Conservation (phyloP, 2,329 filamentous ascomycete species). For the Drechslerella dactyloides region DNA sequence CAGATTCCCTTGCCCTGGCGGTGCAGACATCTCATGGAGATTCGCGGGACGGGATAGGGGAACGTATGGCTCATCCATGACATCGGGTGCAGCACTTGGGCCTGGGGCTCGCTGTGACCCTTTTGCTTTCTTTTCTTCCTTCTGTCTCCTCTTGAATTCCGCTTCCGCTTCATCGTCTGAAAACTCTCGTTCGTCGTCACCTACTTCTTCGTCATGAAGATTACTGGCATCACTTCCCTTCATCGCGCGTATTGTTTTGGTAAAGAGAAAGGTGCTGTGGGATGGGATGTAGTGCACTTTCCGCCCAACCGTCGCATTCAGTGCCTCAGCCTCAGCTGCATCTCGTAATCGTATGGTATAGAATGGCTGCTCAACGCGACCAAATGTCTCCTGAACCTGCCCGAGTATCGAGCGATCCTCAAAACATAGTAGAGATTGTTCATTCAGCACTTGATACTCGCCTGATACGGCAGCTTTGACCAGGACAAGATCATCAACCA, state of each 20-base stretch:
- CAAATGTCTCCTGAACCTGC: constrained; percentile 82
- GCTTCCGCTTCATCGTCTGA: constrained; percentile 95
- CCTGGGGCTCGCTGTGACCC: constrained; percentile 56
- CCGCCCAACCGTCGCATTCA: constrained; percentile 72
- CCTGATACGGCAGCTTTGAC: constrained; percentile 79
- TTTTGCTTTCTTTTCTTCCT: constrained; percentile 63
- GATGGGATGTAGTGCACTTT: constrained; percentile 79
- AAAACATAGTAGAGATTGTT: constrained; percentile 80
- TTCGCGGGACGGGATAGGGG: constrained; percentile 72
- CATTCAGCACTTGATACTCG: constrained; percentile 83
- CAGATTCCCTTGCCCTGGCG: constrained; percentile 56
- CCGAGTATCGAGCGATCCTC: constrained; percentile 78
- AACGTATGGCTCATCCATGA: constrained; percentile 72
- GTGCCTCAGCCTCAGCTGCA: constrained; percentile 70
- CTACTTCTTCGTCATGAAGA: constrained; percentile 88
- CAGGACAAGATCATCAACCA: constrained; percentile 79
- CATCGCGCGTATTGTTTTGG: constrained; percentile 74
- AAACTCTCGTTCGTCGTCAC: constrained; percentile 87
- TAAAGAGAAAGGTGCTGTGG: constrained; percentile 85
- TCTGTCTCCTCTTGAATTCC: constrained; percentile 77
- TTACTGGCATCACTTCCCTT: constrained; percentile 96
- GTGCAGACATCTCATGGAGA: constrained; percentile 61
- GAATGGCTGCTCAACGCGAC: constrained; percentile 81
- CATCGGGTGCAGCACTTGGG: constrained; percentile 67
- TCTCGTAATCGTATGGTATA: constrained; percentile 81